Percentiles rank a stretch among this genome's conserved stretches.
Conservation (phyloP, 805 yeast genomes). For the Hanseniaspora hatyaiensis region DNA sequence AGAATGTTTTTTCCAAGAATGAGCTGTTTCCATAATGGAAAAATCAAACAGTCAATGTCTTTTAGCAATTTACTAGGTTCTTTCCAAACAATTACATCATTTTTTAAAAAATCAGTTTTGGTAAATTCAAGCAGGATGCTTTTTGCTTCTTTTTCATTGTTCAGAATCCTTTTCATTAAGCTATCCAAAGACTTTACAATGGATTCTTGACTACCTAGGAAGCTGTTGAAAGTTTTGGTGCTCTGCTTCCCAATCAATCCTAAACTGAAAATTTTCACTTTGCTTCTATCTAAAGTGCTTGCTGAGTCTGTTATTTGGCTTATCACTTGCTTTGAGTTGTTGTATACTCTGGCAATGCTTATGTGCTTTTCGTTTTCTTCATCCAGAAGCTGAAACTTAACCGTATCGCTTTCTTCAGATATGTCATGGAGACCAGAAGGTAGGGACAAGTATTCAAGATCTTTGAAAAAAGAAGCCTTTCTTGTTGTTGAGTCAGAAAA, state of each 20-base stretch:
- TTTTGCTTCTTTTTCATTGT: too few relatives aligned
- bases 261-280: conserved; percentile 51
- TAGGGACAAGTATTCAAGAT: conserved; percentile 50
- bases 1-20: conserved; percentile 24
- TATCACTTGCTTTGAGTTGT: conserved; percentile 30
- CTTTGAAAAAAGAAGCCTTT: conserved; percentile 27
- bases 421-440: conserved; percentile 57
- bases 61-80: conserved; percentile 13
- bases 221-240: conserved; percentile 17
- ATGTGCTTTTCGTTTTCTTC: conserved; percentile 23
- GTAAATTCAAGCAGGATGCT: too few relatives aligned
- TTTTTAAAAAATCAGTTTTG: too few relatives aligned
- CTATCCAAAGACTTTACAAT: conserved; percentile 17
- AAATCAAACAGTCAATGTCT: conserved; percentile 27
- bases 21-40: conserved; percentile 28
- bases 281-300: conserved; percentile 28
- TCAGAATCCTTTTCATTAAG: conserved; percentile 6
- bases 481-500: background rate
- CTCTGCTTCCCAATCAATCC: conserved; percentile 36
- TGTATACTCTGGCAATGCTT: conserved; percentile 44
- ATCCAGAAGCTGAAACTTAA: conserved; percentile 39
- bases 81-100: background rate
- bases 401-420: conserved; percentile 35
- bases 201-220: conserved; percentile 20
- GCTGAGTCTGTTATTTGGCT: conserved; percentile 9